phyloP scores from a whole-genome alignment of 345 rosid species.

The Lagerstroemia speciosa region DNA sequence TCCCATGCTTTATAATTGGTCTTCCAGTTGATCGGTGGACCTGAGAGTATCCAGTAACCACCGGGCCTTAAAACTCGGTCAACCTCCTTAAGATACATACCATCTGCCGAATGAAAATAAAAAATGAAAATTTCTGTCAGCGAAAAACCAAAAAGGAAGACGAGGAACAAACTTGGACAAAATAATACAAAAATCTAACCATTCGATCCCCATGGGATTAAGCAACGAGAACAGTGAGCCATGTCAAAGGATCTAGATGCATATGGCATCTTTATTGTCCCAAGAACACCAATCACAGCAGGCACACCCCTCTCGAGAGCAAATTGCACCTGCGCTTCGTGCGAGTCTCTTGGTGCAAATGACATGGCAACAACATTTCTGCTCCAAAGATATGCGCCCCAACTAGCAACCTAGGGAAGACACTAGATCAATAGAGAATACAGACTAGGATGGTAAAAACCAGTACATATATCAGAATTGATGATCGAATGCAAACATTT shows the following conservation, averaged over 20 bases:
- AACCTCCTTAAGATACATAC: constrained; percentile 86
- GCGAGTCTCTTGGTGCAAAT: constrained; percentile 97
- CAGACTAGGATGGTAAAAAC: neutral
- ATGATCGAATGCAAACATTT: constrained; percentile 3
- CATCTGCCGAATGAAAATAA: constrained; percentile 44
- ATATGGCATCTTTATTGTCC: constrained; percentile 84
- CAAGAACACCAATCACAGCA: constrained; percentile 96
- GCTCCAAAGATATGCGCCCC: constrained; percentile 97
- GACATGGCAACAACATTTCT: constrained; percentile 96
- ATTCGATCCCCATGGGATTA: constrained; percentile 93
- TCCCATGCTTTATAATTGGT: constrained; percentile 83
- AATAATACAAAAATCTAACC: constrained; percentile 42
- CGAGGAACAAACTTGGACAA: neutral
- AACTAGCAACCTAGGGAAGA: constrained; percentile 76
- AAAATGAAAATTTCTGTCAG: neutral
- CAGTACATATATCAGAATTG: neutral
- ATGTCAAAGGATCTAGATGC: constrained; percentile 91
- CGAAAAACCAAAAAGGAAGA: constrained; percentile 3
- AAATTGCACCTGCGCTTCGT: constrained; percentile 98
- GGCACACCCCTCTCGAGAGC: constrained; percentile 99
- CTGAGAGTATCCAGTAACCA: constrained; percentile 95
- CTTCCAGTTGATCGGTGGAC: constrained; percentile 98
- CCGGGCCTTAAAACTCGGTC: constrained; percentile 98
- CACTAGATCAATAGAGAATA: constrained; percentile 1
- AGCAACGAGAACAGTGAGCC: constrained; percentile 98